Evolutionary conservation across 2,329 filamentous ascomycete species (phyloP).

Genomic region (Monilinia polystroma): DNA sequence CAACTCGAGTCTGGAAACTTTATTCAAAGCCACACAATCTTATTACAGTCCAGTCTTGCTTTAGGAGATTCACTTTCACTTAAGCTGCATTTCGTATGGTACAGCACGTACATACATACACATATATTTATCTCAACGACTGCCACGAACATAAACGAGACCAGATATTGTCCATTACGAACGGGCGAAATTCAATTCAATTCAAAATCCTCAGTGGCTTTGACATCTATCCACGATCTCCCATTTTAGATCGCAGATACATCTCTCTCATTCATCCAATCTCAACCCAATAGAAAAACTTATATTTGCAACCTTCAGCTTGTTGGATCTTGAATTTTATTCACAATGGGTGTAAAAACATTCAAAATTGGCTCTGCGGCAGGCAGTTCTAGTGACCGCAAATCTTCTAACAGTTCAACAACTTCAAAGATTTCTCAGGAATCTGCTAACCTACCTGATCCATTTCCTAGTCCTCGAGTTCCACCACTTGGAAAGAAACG

Average conservation of each 20-base stretch:
- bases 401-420: constrained; percentile 24
- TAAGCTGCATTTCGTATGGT: background rate
- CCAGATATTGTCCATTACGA: background rate
- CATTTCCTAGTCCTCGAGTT: constrained; percentile 36
- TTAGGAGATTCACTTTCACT: constrained; percentile 14
- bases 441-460: constrained; percentile 42
- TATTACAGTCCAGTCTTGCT: background rate
- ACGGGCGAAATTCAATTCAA: background rate
- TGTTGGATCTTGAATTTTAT: background rate
- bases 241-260: background rate
- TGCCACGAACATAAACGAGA: background rate
- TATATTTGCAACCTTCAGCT: background rate
- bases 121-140: background rate
- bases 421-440: constrained; percentile 27
- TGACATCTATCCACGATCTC: background rate
- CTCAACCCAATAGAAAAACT: background rate
- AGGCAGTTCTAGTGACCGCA: constrained; percentile 13
- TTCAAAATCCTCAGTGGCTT: background rate
- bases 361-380: constrained; percentile 35
- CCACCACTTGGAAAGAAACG: constrained; percentile 27
- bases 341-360: constrained; percentile 30
- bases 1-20: background rate
- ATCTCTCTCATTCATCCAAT: background rate
- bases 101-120: background rate
- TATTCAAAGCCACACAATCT: background rate